Evolutionary conservation across 345 rosid species (phyloP), one percentile per base, ranked within the genome.

Genomic region (Jatropha curcas): DNA sequence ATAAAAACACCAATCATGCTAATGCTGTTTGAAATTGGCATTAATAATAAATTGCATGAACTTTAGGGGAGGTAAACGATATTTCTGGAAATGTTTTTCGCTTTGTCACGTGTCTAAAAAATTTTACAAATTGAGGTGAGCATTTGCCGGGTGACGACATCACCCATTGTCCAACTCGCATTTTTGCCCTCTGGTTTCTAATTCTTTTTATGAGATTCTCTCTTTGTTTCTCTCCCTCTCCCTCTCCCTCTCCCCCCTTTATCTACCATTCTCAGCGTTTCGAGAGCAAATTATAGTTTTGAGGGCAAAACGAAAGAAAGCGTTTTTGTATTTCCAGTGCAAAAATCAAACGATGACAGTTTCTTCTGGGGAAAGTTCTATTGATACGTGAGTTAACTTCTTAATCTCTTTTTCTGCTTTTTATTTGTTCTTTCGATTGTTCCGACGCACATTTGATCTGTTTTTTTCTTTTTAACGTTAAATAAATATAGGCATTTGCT

Each of bases 381-480:
- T 27, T 2, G 74, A 33, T 61, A 13, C 60, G 74, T 71, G 67
- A 34, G 74, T 71, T n/a, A n/a, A n/a, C n/a, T n/a, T 48, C 19
- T 10, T 14, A 3, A 27, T 20, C 12, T 43, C 37, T 17, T 27
- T 22, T 28, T 14, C 19, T 20, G 3, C 27, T n/a, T 16, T 31
- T 16, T 0, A 4, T 59, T 45, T 45, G 28, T 10, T 19, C 4
- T 13, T 24, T 63, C 6, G n/a, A 11, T 27, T n/a, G 8, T 67
- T 51, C 10, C 6, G 22, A 3, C 4, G 43, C 41, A 27, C 17
- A 22, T 68, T 6, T 37, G 5, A 31, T 45, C 5, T 46, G 67
- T 11, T 60, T 60, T 20, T 4, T 1, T 30, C 30, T 5, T 55
- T 56, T 16, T 46, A n/a, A n/a, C n/a, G n/a, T n/a, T n/a, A n/a